Evolutionary conservation across 768 basidiomycete genomes (phyloP), one percentile per base, ranked within the genome.

Genomic region (Kwoniella sp.): DNA sequence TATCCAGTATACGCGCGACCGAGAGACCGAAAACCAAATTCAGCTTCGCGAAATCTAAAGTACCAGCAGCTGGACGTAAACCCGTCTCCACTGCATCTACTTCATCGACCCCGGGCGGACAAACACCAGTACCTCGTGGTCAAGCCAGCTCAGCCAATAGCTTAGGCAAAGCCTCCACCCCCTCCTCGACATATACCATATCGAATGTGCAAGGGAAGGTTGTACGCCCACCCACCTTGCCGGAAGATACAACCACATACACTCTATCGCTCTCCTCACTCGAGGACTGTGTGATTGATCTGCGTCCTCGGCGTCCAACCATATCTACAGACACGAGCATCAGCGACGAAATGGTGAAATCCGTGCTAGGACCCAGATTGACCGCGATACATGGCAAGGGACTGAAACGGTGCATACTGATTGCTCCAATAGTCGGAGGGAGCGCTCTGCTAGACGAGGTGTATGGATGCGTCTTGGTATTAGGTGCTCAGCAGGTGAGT

Each of bases 401-500:
- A 51, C 68, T 93, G 22, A 82, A 78, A 2, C 82, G 86, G 60
- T 86, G 85, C 12, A 74, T 92, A 2, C 75, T 95, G 22, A 76
- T 93, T 17, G 81, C 91, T 7, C 89, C 90, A 0, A 69, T 72
- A 12, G 82, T 91, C 22, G 73, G 84, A 7, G 90, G 91, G 1
- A 93, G 91, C 70, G 85, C 88, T 9, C 81, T 94, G 57, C 77
- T 93, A 0, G 85, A 90, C 68, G 84, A 88, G 64, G 68, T 92
- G 29, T 78, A 80, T 21, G 77, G 83, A 19, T 91, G 88, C 68
- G 80, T 87, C 3, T 76, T 94, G n/a, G 85, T 86, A 12, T 80
- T 90, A 3, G 88, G 86, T 1, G 89, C 89, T 69, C 92, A 91
- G 73, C 92, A 95, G 85, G 92, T 91, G 71, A 27, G 69, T 58